Evolutionary conservation across 1,284 basidiomycete species (phyloP).

Genomic region (Melampsora occidentalis): DNA sequence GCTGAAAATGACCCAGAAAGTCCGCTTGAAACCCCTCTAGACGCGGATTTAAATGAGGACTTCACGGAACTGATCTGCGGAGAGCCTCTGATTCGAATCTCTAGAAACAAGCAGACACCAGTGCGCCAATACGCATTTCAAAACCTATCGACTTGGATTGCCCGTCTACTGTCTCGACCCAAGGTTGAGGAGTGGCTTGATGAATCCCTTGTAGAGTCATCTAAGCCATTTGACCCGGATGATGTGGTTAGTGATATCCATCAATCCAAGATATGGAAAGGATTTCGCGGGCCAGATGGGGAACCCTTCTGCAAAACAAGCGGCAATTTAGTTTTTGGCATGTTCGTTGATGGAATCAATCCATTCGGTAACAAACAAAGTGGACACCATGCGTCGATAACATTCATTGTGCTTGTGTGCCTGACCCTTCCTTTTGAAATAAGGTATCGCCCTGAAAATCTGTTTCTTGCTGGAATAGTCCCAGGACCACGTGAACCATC

Average conservation of each 20-base stretch:
- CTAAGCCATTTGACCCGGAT: background rate
- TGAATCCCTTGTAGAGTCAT: background rate
- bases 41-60: too few species aligned
- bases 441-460: conserved; percentile 52
- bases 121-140: conserved; percentile 5
- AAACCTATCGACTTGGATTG: conserved; percentile 11
- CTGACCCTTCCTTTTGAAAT: conserved; percentile 48
- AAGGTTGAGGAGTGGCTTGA: background rate
- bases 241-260: background rate
- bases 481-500: conserved; percentile 49
- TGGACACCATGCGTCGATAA: conserved; percentile 11
- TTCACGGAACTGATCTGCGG: too few species aligned
- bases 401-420: conserved; percentile 16
- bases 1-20: too few species aligned
- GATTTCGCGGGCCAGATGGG: background rate
- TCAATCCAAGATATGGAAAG: conserved; percentile 5
- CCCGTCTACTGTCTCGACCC: conserved; percentile 1
- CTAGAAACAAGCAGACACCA: too few species aligned
- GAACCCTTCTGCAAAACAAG: background rate
- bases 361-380: background rate
- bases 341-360: conserved; percentile 19
- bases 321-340: conserved; percentile 9
- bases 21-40: too few species aligned
- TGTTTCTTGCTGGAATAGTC: conserved; percentile 55
- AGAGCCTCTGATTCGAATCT: too few species aligned